Evolutionary conservation across 2,329 filamentous ascomycete species (phyloP).

Genomic region (Epicoccum nigrum): DNA sequence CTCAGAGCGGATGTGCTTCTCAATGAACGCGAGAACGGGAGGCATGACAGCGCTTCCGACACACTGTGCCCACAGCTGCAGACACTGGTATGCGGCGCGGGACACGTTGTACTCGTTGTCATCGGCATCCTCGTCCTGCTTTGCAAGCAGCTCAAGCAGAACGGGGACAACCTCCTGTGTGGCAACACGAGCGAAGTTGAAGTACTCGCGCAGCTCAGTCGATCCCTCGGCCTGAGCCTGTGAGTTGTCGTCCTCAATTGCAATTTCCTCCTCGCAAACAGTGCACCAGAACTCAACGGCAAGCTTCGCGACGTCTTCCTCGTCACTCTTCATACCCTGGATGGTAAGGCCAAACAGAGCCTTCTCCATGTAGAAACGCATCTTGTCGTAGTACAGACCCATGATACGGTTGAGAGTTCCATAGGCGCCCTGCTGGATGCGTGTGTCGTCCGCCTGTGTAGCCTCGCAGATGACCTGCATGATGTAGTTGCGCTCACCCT

Average conservation of each 20-base stretch:
- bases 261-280: constrained; percentile 98
- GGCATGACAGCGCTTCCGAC: constrained; percentile 84
- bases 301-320: constrained; percentile 97
- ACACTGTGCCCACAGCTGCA: constrained; percentile 93
- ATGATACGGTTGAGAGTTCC: constrained; percentile 98
- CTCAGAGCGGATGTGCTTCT: constrained; percentile 84
- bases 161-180: constrained; percentile 94
- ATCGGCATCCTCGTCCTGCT: constrained; percentile 95
- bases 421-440: constrained; percentile 95
- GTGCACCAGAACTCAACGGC: constrained; percentile 99
- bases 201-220: constrained; percentile 87
- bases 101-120: constrained; percentile 99
- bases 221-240: constrained; percentile 74
- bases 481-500: constrained; percentile 99
- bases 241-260: constrained; percentile 95
- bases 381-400: constrained; percentile 98
- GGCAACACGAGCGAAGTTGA: constrained; percentile 93
- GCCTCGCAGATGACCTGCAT: constrained; percentile 99
- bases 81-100: constrained; percentile 92
- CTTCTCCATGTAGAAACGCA: constrained; percentile 99
- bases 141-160: constrained; percentile 83
- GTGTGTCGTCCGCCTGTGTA: constrained; percentile 87
- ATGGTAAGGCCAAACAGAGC: constrained; percentile 96
- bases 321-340: constrained; percentile 96
- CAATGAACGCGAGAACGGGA: constrained; percentile 88